Base-by-base conservation (phyloP, 148 eudicot genomes). In the Vaccinium corymbosum region DNA sequence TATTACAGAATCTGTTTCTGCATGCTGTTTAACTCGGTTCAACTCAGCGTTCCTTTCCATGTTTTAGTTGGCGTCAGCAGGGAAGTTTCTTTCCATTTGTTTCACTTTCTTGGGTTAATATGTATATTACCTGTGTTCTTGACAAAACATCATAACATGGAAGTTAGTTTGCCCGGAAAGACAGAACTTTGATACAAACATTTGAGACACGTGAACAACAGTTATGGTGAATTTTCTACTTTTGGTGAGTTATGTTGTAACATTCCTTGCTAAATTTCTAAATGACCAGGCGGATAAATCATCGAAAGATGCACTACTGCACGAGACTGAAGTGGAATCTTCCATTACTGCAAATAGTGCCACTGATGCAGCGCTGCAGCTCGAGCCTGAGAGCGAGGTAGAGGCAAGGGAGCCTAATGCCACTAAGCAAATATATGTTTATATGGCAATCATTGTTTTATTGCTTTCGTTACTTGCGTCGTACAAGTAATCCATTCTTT, bases 371-470 rank as follows among this genome's bases (percentile, higher is more conserved):
- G 66, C 52, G 73, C 62, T 55, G 27, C 53, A 76, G 27, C 55
- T 82, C 15, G 90, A 88, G 29, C 72, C 68, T 0, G 81, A 68
- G 68, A 27, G 59, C 72, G 78, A 53, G 52, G 48, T 6, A 15
- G 78, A 73, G 68, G 80, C 59, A 50, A 80, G 85, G 76, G 42
- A 48, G 46, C 59, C 56, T 42, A 57, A 80, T 27, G 66, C 6
- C n/a, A 76, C 57, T 56, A 52, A 84, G 29, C 83, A 20, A 52
- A 88, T 80, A 78, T 88, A 49, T 80, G 42, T 86, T 13, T 83
- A 82, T 72, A 83, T 87, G 79, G 91, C 95, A 42, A 80, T 91
- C 76, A 14, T 89, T 14, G 83, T 89, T 85, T 75, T 87, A 59
- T 6, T 87, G 53, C 15, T 91, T n/a, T 88, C 95, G 15, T 59